Conservation (phyloP, 441 rosid species). For the Raphanus hybrid region DNA sequence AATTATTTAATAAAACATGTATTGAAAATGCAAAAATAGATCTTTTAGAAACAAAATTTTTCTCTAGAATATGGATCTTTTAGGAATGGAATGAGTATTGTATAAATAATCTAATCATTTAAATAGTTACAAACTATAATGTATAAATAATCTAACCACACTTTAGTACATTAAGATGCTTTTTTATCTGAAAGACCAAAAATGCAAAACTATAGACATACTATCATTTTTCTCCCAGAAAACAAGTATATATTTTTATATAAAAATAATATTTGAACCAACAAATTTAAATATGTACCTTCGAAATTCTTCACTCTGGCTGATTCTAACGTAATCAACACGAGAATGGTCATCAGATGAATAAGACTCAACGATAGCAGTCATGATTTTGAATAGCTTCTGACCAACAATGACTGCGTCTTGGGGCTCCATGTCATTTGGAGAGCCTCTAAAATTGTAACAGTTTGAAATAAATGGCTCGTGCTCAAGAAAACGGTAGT, state of each 20-base stretch:
- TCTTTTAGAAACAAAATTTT: too few relatives aligned
- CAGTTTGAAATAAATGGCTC: constrained; percentile 72
- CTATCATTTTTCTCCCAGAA: background rate
- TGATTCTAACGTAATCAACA: constrained; percentile 65
- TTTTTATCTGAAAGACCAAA: background rate
- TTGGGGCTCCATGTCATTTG: constrained; percentile 71
- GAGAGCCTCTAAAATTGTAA: constrained; percentile 66
- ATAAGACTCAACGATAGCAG: constrained; percentile 80
- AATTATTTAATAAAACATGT: too few relatives aligned
- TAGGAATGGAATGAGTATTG: too few relatives aligned
- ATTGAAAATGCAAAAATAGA: too few relatives aligned
- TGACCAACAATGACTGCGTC: constrained; percentile 56
- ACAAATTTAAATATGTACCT: constrained; percentile 52
- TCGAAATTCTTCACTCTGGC: constrained; percentile 82
- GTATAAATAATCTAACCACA: background rate
- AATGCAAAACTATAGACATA: background rate
- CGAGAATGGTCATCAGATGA: constrained; percentile 69
- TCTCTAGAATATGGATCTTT: too few relatives aligned
- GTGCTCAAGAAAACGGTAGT: constrained; percentile 86
- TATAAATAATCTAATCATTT: too few relatives aligned
- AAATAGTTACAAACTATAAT: background rate
- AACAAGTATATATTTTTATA: background rate
- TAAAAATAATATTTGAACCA: background rate
- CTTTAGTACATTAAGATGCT: background rate
- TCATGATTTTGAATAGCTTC: constrained; percentile 73